Conservation (phyloP, 805 yeast species). For the Wickerhamiella shivajii region DNA sequence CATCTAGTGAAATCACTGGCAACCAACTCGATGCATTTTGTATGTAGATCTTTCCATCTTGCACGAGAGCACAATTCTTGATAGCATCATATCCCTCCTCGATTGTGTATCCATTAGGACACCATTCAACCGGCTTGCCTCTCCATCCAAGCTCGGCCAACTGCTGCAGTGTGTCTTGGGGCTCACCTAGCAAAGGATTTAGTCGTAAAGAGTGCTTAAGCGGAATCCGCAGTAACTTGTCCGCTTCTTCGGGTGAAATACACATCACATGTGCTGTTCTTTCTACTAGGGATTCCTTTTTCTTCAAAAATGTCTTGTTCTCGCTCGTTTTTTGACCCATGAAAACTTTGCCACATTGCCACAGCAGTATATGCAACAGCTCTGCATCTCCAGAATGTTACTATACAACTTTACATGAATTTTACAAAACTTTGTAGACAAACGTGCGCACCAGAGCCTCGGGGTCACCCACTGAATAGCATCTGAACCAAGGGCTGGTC, state of each 20-base stretch:
- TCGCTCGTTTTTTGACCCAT: conserved; percentile 6
- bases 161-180: neutral
- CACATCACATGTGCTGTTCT: conserved; percentile 4
- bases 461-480: no score
- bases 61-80: conserved; percentile 5
- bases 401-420: no score
- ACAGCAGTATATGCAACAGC: no score
- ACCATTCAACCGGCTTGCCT: conserved; percentile 6
- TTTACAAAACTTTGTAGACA: no score
- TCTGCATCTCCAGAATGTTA: no score
- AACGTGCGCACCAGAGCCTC: no score
- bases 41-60: conserved; percentile 2
- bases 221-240: conserved; percentile 1
- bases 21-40: conserved; percentile 8
- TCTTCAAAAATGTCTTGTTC: conserved; percentile 5
- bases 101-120: conserved; percentile 5
- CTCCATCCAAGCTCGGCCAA: conserved; percentile 4
- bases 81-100: conserved; percentile 2
- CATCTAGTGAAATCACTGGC: conserved; percentile 5
- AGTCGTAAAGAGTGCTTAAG: conserved; percentile 5
- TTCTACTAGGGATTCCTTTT: conserved; percentile 4
- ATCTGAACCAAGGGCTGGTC: no score
- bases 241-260: conserved; percentile 2
- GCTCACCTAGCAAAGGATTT: conserved; percentile 4
- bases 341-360: no score